phyloP scores from a whole-genome alignment of 495 filamentous ascomycete genomes.

The Neurospora sp. region DNA sequence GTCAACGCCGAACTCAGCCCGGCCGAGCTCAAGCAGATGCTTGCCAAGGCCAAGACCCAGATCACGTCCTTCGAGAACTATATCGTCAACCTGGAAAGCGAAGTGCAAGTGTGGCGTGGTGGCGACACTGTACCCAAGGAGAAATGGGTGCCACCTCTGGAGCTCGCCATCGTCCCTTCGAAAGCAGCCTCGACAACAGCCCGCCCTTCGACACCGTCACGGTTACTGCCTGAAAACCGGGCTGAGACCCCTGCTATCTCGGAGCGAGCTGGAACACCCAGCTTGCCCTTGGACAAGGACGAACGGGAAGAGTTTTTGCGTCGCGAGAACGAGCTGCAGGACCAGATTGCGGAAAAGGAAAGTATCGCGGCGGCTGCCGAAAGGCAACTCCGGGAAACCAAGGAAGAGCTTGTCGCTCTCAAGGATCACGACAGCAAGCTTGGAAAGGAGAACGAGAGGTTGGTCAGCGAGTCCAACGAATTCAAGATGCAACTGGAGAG shows the following conservation, averaged over 20 bases:
- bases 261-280: slow-evolving; percentile 79
- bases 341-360: slow-evolving; percentile 90
- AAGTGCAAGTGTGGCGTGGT: slow-evolving; percentile 75
- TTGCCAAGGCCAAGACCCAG: slow-evolving; percentile 86
- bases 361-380: slow-evolving; percentile 68
- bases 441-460: slow-evolving; percentile 76
- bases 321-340: slow-evolving; percentile 92
- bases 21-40: slow-evolving; percentile 79
- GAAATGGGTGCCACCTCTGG: slow-evolving; percentile 37
- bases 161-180: not conserved
- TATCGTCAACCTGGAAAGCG: slow-evolving; percentile 71
- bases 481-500: slow-evolving; percentile 93
- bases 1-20: slow-evolving; percentile 96
- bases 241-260: slow-evolving; percentile 54
- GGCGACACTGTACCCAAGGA: slow-evolving; percentile 87
- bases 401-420: slow-evolving; percentile 69
- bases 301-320: slow-evolving; percentile 93
- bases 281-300: slow-evolving; percentile 83
- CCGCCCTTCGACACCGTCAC: slow-evolving; percentile 73
- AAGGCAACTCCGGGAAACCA: slow-evolving; percentile 63
- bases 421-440: slow-evolving; percentile 75
- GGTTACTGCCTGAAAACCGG: slow-evolving; percentile 61
- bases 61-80: slow-evolving; percentile 82
- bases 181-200: slow-evolving; percentile 53
- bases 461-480: slow-evolving; percentile 77